Conservation (phyloP, 2,329 filamentous ascomycete species). For the Beauveria pseudobassiana region DNA sequence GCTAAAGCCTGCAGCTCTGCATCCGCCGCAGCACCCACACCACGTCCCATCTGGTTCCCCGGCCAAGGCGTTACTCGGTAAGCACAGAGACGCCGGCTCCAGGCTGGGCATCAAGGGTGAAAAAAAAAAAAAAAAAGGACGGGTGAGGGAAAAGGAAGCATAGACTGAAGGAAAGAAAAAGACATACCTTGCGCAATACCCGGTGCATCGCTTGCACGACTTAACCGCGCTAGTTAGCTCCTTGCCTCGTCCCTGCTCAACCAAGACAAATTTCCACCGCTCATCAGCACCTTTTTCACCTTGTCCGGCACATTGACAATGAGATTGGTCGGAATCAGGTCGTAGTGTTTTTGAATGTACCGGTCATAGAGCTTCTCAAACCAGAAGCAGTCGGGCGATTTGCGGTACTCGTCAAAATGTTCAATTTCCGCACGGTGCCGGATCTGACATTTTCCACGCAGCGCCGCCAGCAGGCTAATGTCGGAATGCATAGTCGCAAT, state of each 20-base stretch:
- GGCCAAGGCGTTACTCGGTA: background rate
- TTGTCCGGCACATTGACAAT: conserved; percentile 95
- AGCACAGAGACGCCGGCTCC: background rate
- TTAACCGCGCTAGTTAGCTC: conserved; percentile 95
- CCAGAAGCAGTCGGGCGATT: conserved; percentile 83
- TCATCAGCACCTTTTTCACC: conserved; percentile 93
- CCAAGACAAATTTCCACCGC: conserved; percentile 91
- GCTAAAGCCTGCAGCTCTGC: conserved; percentile 9
- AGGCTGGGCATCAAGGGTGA: background rate
- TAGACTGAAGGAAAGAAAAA: conserved; percentile 10
- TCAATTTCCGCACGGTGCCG: conserved; percentile 80
- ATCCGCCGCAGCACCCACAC: conserved; percentile 7
- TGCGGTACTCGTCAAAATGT: conserved; percentile 77
- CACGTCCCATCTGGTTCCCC: background rate
- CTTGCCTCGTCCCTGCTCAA: conserved; percentile 89
- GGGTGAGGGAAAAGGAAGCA: background rate
- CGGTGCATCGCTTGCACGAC: conserved; percentile 84
- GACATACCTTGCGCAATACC: conserved; percentile 81
- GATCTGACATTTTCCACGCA: conserved; percentile 91
- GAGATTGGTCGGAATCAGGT: conserved; percentile 82
- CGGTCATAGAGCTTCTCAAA: conserved; percentile 96
- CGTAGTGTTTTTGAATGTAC: conserved; percentile 97
- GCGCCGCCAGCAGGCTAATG: conserved; percentile 80
- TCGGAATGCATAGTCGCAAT: conserved; percentile 99
- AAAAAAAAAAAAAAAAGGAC: background rate